Percentiles rank a stretch among this genome's conserved stretches.
These are phyloP conservation scores for Trichosporon coremiiforme DNA, from an alignment of 1,284 basidiomycete genomes.

Conservation along the genomic window DNA sequence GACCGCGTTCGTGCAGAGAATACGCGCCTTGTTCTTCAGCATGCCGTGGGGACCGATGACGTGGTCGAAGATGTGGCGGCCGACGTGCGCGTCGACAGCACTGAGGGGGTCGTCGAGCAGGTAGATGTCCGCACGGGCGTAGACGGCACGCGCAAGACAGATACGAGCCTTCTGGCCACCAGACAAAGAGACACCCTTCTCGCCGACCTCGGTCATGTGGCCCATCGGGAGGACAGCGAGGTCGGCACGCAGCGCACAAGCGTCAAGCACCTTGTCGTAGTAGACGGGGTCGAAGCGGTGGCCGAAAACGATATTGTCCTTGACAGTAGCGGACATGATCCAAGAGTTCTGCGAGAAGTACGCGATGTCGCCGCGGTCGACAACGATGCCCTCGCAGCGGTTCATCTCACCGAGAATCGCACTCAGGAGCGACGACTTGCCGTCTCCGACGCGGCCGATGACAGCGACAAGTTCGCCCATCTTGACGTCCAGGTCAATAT, in stretches of 20 bases:
- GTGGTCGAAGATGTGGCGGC: slow-evolving; percentile 68
- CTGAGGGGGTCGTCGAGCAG: slow-evolving; percentile 63
- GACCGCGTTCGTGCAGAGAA: slow-evolving; percentile 84
- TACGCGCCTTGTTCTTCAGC: slow-evolving; percentile 78
- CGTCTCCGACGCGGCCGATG: slow-evolving; percentile 87
- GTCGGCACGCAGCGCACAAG: slow-evolving; percentile 83
- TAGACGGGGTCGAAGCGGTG: slow-evolving; percentile 75
- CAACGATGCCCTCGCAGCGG: slow-evolving; percentile 70
- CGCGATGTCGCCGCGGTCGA: slow-evolving; percentile 73
- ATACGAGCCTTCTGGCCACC: slow-evolving; percentile 68
- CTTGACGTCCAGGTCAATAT: slow-evolving; percentile 71
- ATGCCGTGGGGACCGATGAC: slow-evolving; percentile 88
- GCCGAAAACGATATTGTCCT: slow-evolving; percentile 88
- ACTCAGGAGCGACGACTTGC: slow-evolving; percentile 66
- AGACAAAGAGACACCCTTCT: slow-evolving; percentile 60
- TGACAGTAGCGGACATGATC: slow-evolving; percentile 79
- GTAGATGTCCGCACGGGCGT: slow-evolving; percentile 64
- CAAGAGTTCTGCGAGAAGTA: slow-evolving; percentile 91
- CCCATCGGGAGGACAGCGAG: slow-evolving; percentile 71
- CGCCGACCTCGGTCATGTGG: slow-evolving; percentile 75
- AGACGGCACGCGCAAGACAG: slow-evolving; percentile 62
- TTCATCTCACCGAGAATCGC: slow-evolving; percentile 78
- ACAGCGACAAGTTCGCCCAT: slow-evolving; percentile 88
- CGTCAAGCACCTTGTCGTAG: slow-evolving; percentile 57
- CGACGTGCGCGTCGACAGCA: slow-evolving; percentile 71